Evolutionary conservation across 2,329 filamentous ascomycete genomes (phyloP).

Genomic region (Ramichloridium luteum): DNA sequence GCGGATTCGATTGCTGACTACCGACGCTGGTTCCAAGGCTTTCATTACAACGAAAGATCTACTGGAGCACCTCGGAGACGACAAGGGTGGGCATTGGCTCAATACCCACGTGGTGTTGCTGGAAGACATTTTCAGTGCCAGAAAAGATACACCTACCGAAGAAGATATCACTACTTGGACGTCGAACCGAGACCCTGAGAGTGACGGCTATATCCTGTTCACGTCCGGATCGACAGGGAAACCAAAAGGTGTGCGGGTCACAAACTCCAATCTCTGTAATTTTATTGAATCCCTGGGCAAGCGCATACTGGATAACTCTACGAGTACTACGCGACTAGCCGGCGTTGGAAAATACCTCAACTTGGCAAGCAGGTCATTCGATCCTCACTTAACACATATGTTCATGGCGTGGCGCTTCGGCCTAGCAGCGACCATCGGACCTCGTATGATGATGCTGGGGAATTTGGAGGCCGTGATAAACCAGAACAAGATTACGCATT

Average conservation of each 20-base stretch:
- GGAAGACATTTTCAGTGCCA: no score
- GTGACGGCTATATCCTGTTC: conserved; percentile 8
- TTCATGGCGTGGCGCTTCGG: conserved; percentile 4
- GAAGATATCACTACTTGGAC: no score
- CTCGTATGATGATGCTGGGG: conserved; percentile 8
- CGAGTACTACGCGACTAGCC: conserved; percentile 4
- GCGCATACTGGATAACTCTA: conserved; percentile 7
- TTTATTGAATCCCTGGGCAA: conserved; percentile 9
- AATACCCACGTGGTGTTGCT: no score
- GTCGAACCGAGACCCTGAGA: conserved; percentile 1
- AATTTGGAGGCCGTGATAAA: conserved; percentile 7
- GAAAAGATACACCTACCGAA: no score
- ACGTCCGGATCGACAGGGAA: conserved; percentile 55
- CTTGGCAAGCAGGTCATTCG: conserved; percentile 3
- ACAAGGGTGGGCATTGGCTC: conserved; percentile 1
- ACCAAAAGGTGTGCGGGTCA: conserved; percentile 67
- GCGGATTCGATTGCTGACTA: no score
- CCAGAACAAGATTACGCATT: conserved; percentile 7
- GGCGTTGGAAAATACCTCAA: conserved; percentile 4
- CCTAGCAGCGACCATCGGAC: conserved; percentile 4
- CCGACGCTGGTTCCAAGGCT: no score
- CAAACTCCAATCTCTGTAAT: conserved; percentile 51
- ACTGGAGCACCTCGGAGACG: conserved; percentile 3
- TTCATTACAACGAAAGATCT: no score
- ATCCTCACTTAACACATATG: conserved; percentile 4